phyloP scores from a whole-genome alignment of 2,329 filamentous ascomycete species.

The Cladosporium sp. region DNA sequence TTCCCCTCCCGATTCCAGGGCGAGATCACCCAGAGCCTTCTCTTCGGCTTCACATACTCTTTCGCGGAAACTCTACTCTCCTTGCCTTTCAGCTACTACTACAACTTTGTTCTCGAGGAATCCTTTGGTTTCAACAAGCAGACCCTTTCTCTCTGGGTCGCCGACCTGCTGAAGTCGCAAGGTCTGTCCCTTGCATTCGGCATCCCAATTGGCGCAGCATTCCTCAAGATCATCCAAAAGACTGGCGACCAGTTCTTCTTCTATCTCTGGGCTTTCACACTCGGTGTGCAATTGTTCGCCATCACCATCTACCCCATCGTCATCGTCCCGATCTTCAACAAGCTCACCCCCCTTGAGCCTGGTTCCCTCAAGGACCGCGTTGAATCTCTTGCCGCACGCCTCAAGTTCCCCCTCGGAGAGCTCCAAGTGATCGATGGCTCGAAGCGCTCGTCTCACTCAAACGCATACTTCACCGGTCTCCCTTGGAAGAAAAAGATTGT shows the following conservation, averaged over 20 bases:
- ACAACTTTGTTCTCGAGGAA: slow-evolving; percentile 93
- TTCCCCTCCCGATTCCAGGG: slow-evolving; percentile 76
- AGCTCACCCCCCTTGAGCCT: slow-evolving; percentile 84
- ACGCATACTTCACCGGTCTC: slow-evolving; percentile 93
- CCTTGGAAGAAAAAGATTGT: slow-evolving; percentile 99
- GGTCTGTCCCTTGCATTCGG: slow-evolving; percentile 74
- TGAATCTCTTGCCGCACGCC: slow-evolving; percentile 73
- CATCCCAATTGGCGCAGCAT: slow-evolving; percentile 83
- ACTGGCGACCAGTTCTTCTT: slow-evolving; percentile 96
- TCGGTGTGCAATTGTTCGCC: slow-evolving; percentile 85
- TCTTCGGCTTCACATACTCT: slow-evolving; percentile 86
- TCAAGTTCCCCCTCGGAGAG: slow-evolving; percentile 89
- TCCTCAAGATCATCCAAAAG: slow-evolving; percentile 89
- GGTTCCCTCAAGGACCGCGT: slow-evolving; percentile 84
- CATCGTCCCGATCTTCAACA: slow-evolving; percentile 96
- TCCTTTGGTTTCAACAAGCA: slow-evolving; percentile 99
- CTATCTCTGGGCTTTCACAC: slow-evolving; percentile 92
- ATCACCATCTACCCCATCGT: slow-evolving; percentile 94
- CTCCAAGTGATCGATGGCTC: slow-evolving; percentile 92
- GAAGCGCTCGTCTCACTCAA: slow-evolving; percentile 83
- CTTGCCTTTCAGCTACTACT: slow-evolving; percentile 80
- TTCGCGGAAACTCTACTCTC: slow-evolving; percentile 74
- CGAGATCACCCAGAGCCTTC: slow-evolving; percentile 87
- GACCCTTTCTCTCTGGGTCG: slow-evolving; percentile 80
- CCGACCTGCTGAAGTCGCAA: slow-evolving; percentile 88